Evolutionary conservation across 805 yeast genomes (phyloP), one percentile per base, ranked within the genome.

Genomic region (Candida yuanshanica): DNA sequence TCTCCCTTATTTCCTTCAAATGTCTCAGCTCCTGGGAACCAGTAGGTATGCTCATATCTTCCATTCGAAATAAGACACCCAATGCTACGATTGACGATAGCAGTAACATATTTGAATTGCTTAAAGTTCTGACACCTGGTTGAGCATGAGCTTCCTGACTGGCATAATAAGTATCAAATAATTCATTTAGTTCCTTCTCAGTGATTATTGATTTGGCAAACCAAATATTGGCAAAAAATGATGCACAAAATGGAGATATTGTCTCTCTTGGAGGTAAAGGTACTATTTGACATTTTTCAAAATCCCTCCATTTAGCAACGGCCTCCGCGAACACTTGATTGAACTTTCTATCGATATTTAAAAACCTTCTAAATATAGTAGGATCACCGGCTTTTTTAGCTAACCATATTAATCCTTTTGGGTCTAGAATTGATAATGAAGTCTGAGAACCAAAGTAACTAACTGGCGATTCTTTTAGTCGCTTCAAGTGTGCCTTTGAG

Each of bases 361-460:
- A 47, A 33, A 66, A 56, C 2, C 59, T 63, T 1, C 25, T 20
- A 0, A 39, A 21, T 2, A 56, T 27, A 2, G 45, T 26, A 3
- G 47, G 43, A 32, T 55, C 59, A 17, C 51, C 50, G 4, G 49
- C 39, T 12, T 42, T 43, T 24, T 44, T 47, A 5, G 47, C 38
- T 20, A 73, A 46, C 75, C 76, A 69, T 31, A 52, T 50, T 7
- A 72, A 27, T 10, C 79, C 77, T 29, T 50, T 44, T 4, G 58
- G 49, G 6, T 74, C 64, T 35, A 72, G 60, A n/a, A 72, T 45
- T 1, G 74, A 66, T 38, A 71, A 48, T 0, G 53, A 45, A 1
- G 52, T 46, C 26, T 53, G 59, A 3, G 58, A 36, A 0, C 59
- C 59, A 37, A 48, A 49, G 35, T 49, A 52, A 38, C 45, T 41